Percentiles rank a stretch among this genome's conserved stretches.
phyloP scores from a whole-genome alignment of 371 early-diverging fungal species.

The Dichotomocladium elegans region DNA sequence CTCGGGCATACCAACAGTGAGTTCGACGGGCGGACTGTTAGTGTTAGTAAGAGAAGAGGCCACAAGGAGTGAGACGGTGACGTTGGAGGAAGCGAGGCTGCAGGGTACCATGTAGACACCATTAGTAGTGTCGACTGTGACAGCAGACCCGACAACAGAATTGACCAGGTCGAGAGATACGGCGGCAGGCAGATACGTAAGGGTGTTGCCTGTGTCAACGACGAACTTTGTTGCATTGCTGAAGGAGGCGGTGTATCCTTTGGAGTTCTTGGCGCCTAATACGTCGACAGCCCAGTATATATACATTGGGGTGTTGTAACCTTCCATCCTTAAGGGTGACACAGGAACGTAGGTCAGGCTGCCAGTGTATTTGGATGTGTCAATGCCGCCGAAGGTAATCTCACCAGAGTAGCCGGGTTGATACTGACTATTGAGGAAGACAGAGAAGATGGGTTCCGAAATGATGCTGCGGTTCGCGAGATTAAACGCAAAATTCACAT shows the following conservation, averaged over 20 bases:
- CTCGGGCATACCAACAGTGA: conserved; percentile 27
- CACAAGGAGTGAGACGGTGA: neutral
- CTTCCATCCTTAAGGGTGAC: neutral
- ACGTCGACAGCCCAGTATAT: conserved; percentile 31
- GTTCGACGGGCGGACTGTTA: neutral
- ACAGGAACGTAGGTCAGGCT: conserved; percentile 2
- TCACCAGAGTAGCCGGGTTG: conserved; percentile 2
- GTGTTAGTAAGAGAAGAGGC: neutral
- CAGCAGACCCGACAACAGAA: neutral
- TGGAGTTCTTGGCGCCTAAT: neutral
- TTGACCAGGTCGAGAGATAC: neutral
- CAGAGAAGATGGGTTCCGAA: conserved; percentile 25
- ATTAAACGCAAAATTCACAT: conserved; percentile 21
- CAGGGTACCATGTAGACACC: conserved; percentile 2
- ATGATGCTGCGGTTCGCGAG: conserved; percentile 23
- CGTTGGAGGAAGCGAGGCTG: conserved; percentile 10
- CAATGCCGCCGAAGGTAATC: conserved; percentile 14
- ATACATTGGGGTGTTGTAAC: conserved; percentile 1
- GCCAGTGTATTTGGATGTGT: conserved; percentile 12
- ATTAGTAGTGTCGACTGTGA: neutral
- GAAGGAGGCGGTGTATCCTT: neutral
- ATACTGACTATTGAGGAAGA: conserved; percentile 21
- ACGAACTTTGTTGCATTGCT: conserved; percentile 12
- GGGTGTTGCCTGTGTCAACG: conserved; percentile 41
- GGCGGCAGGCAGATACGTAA: conserved; percentile 24